Base-by-base conservation (phyloP, 179 eudicot genomes). In the Beta macrorhiza region DNA sequence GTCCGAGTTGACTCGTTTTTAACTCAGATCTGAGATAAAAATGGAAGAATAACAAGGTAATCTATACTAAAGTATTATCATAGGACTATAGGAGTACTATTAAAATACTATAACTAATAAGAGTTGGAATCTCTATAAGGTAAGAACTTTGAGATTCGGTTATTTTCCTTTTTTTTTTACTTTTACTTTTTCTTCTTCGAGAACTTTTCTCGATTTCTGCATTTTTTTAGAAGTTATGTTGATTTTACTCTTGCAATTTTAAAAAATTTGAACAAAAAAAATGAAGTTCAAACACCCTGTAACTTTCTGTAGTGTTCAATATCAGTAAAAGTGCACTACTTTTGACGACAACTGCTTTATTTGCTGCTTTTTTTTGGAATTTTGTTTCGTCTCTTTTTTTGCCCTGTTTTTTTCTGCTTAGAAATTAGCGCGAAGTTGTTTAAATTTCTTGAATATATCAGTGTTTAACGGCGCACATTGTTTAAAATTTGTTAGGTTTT, bases 1-100 rank as follows among this genome's bases (percentile, higher is more conserved):
- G 1, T 29, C 32, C 32, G 32, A 29, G 32, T 29, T 29, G 17
- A 13, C 42, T 53, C n/a, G 2, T 16, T 6, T 2, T 5, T 75
- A 19, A 82, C 82, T 75, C 87, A 82, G 87, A 81, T 82, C 87
- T 78, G 59, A 72, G 71, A 20, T 42, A 11, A 49, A 37, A 11
- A 49, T 52, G 53, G 59, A 11, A 37, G 37, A 76, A 42, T 76
- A n/a, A 19, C 3, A 82, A 77, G 63, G 80, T 68, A 69, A 16
- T 75, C 29, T 47, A 71, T 7, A 29, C 25, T 25, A 25, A 25
- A 25, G 25, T 25, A 25, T 25, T 25, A 25, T 25, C 25, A 25
- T 25, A 37, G 25, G 25, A 25, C 42, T 37, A 37, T 37, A 37
- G 42, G 42, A 37, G 42, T 37, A 37, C 42, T 37, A 37, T 2